A percentile compares a stretch with the other conserved stretches of the same genome.
These are phyloP conservation scores for Poteriospumella lacustris DNA, from an alignment of 108 stramenopile species.

Conservation along the genomic window DNA sequence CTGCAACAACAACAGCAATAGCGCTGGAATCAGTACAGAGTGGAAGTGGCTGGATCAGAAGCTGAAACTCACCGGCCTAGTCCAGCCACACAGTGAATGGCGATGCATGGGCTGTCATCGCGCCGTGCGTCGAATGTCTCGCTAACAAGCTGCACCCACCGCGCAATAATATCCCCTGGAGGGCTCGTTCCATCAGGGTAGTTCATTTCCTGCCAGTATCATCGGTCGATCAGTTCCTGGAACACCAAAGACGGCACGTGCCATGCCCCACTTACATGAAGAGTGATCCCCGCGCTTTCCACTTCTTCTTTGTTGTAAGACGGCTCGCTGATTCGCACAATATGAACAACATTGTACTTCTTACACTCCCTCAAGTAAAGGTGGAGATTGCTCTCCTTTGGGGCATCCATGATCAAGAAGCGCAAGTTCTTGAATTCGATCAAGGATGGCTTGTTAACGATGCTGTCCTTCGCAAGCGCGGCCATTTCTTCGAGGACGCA, in stretches of 20 bases:
- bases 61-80: no score
- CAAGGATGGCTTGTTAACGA: slow-evolving; percentile 46
- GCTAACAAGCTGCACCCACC: no score
- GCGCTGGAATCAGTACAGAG: no score
- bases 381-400: slow-evolving; percentile 82
- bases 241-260: no score
- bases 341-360: slow-evolving; percentile 76
- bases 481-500: no score
- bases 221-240: slow-evolving; percentile 67
- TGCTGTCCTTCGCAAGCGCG: no score
- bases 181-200: slow-evolving; percentile 70
- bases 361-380: slow-evolving; percentile 83
- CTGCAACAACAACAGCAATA: no score
- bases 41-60: no score
- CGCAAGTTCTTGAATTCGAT: slow-evolving; percentile 57
- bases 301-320: slow-evolving; percentile 74
- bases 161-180: slow-evolving; percentile 55
- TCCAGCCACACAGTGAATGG: slow-evolving; percentile 97
- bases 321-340: slow-evolving; percentile 86
- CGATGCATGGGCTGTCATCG: slow-evolving; percentile 56
- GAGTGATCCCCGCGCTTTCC: slow-evolving; percentile 68
- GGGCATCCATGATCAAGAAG: slow-evolving; percentile 96
- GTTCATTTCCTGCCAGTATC: slow-evolving; percentile 79
- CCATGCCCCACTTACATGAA: no score
- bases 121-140: no score